Evolutionary conservation across 2,329 filamentous ascomycete genomes (phyloP).

Genomic region (Ilyonectria mors-panacis): DNA sequence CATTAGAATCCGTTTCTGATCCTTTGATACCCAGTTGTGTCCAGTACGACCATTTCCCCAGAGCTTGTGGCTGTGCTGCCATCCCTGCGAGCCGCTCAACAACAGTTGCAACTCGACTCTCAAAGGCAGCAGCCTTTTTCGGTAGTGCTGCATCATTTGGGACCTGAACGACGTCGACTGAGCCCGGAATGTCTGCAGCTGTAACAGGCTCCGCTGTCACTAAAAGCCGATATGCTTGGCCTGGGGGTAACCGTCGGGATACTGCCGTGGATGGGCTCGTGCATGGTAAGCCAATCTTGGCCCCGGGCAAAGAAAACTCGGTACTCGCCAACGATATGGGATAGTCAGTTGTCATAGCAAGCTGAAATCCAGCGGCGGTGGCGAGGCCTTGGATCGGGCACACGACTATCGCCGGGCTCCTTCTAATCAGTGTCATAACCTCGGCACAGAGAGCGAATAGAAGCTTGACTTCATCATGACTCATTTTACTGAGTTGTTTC

Average conservation of each 20-base stretch:
- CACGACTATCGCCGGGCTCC: constrained; percentile 41
- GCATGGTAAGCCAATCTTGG: constrained; percentile 44
- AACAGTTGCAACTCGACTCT: constrained; percentile 28
- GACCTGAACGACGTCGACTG: constrained; percentile 37
- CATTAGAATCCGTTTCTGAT: neutral
- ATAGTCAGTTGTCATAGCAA: constrained; percentile 44
- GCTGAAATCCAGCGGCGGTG: constrained; percentile 45
- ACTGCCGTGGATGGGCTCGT: constrained; percentile 43
- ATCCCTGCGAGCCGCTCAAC: constrained; percentile 27
- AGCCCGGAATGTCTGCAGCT: constrained; percentile 31
- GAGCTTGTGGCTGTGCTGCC: constrained; percentile 39
- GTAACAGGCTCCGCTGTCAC: constrained; percentile 36
- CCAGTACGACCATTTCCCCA: constrained; percentile 47
- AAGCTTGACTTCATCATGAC: constrained; percentile 30
- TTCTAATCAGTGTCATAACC: constrained; percentile 41
- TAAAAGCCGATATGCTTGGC: constrained; percentile 38
- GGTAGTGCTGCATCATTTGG: fast-evolving
- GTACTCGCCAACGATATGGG: constrained; percentile 38
- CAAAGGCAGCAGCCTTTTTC: constrained; percentile 20
- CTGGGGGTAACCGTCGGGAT: constrained; percentile 36
- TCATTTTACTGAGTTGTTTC: constrained; percentile 36
- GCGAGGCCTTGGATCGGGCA: constrained; percentile 45
- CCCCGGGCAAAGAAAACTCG: constrained; percentile 38
- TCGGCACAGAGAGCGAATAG: constrained; percentile 41
- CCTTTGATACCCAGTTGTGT: constrained; percentile 37